These are phyloP conservation scores for Corchorus capsularis DNA, from an alignment of 345 rosid genomes.

Conservation along the genomic window DNA sequence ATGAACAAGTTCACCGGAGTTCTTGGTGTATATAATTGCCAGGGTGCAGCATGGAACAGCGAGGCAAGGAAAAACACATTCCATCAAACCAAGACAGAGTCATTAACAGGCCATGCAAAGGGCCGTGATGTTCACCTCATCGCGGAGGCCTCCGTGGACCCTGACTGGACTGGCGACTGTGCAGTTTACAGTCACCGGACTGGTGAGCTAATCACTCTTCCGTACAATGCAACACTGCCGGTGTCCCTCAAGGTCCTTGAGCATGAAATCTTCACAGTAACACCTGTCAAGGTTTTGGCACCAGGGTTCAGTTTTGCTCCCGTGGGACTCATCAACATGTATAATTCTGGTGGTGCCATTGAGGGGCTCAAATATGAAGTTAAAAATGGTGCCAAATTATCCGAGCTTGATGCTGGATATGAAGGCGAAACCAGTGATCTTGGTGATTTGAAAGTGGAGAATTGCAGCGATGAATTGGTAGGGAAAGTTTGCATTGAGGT, in stretches of 20 bases:
- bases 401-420: constrained; percentile 26
- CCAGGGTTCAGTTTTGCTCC: constrained; percentile 72
- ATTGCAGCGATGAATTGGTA: constrained; percentile 37
- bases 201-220: constrained; percentile 53
- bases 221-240: constrained; percentile 66
- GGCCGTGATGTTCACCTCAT: constrained; percentile 85
- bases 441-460: constrained; percentile 29
- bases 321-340: constrained; percentile 77
- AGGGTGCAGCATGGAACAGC: constrained; percentile 96
- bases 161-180: constrained; percentile 65
- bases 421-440: constrained; percentile 16
- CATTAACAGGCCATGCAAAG: constrained; percentile 55
- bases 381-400: constrained; percentile 23
- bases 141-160: constrained; percentile 63
- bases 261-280: constrained; percentile 59
- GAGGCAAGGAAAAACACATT: constrained; percentile 70
- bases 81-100: constrained; percentile 55
- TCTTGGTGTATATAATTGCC: constrained; percentile 87
- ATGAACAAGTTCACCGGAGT: constrained; percentile 97
- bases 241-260: constrained; percentile 76
- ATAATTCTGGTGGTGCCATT: constrained; percentile 87
- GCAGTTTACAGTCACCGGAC: constrained; percentile 58
- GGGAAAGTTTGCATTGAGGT: constrained; percentile 58
- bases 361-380: constrained; percentile 59
- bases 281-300: constrained; percentile 62